Evolutionary conservation across 495 filamentous ascomycete genomes (phyloP).

Genomic region (Neurospora terricola): DNA sequence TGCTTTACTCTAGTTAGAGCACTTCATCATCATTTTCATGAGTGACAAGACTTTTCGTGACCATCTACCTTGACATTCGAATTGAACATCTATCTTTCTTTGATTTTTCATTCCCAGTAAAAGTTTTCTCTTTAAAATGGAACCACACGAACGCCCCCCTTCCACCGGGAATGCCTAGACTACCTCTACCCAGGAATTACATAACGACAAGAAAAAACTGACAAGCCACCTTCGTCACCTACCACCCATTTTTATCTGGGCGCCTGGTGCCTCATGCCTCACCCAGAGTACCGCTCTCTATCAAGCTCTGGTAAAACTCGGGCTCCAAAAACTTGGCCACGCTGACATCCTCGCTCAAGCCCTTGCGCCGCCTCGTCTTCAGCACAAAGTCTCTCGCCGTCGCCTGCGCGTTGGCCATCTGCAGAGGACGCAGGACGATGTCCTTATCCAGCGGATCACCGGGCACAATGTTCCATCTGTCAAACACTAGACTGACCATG

Average conservation of each 20-base stretch:
- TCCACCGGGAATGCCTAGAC: not conserved
- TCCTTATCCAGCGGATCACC: slow-evolving; percentile 90
- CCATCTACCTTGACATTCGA: not conserved
- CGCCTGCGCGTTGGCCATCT: slow-evolving; percentile 75
- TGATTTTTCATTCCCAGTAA: not conserved
- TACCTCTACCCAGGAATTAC: not conserved
- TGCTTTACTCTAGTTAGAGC: not conserved
- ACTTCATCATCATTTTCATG: not conserved
- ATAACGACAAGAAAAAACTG: not conserved
- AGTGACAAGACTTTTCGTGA: not conserved
- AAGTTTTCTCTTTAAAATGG: slow-evolving; percentile 1
- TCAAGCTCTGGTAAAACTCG: slow-evolving; percentile 79
- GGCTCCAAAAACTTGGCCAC: slow-evolving; percentile 94
- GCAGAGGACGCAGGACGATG: slow-evolving; percentile 68
- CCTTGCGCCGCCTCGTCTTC: slow-evolving; percentile 90
- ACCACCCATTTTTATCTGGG: not conserved
- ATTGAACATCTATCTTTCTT: not conserved
- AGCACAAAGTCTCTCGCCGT: slow-evolving; percentile 92
- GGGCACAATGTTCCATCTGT: slow-evolving; percentile 89
- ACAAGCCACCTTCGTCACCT: slow-evolving; percentile 13
- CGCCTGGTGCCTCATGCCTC: slow-evolving; percentile 12
- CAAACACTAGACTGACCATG: slow-evolving; percentile 84
- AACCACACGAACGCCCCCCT: not conserved
- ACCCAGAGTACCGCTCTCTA: slow-evolving; percentile 77
- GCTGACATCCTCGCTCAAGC: slow-evolving; percentile 87